Evolutionary conservation across 768 basidiomycete genomes (phyloP).

Genomic region (Xerocomus potaroensis): DNA sequence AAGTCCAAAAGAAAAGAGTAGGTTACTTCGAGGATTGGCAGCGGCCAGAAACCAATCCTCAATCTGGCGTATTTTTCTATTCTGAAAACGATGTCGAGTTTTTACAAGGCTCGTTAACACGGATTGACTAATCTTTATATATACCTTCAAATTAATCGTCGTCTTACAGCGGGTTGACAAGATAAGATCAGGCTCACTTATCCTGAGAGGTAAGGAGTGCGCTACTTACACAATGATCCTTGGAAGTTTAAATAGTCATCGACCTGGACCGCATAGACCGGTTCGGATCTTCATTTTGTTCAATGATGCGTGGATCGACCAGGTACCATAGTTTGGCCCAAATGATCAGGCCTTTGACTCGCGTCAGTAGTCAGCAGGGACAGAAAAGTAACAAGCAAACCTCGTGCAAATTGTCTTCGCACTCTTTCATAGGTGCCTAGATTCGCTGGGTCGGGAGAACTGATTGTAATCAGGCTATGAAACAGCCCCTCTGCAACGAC

Average conservation of each 20-base stretch:
- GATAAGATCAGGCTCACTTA: no score
- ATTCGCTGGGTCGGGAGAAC: conserved; percentile 6
- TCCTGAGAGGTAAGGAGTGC: no score
- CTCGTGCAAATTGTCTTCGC: conserved; percentile 13
- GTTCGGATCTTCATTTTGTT: neutral
- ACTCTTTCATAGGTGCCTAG: conserved; percentile 16
- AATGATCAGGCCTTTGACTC: conserved; percentile 6
- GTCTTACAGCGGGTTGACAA: no score
- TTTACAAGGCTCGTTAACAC: no score
- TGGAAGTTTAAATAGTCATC: conserved; percentile 19
- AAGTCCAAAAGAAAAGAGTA: no score
- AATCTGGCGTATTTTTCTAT: no score
- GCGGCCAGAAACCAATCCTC: no score
- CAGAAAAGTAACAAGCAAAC: neutral
- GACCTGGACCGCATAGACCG: conserved; percentile 10
- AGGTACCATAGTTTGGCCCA: conserved; percentile 18
- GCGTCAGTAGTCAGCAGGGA: neutral
- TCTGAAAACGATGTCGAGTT: no score
- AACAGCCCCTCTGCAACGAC: conserved; percentile 19
- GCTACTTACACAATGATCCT: neutral
- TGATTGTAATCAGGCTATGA: conserved; percentile 13
- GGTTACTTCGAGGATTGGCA: no score
- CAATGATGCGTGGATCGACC: neutral
- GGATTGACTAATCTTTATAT: no score
- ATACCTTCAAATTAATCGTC: no score